Conservation (phyloP, 1,139 yeast genomes). For the Geotrichum klebahnii region DNA sequence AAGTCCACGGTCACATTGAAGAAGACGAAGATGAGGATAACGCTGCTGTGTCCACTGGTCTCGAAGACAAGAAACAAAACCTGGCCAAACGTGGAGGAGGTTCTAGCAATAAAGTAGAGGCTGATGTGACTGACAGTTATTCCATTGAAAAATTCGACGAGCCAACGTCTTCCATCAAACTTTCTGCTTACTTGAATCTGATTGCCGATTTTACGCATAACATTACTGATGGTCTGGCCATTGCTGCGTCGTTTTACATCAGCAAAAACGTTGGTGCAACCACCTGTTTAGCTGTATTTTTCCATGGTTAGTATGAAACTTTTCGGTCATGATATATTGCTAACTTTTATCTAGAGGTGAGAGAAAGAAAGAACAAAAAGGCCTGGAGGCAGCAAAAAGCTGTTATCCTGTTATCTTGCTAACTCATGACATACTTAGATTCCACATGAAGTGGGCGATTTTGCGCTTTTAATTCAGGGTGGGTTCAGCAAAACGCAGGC, state of each 20-base stretch:
- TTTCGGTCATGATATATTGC: not conserved
- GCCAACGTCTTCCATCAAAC: slow-evolving; percentile 32
- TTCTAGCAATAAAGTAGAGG: slow-evolving; percentile 15
- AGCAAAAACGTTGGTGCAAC: slow-evolving; percentile 56
- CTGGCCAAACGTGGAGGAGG: slow-evolving; percentile 4
- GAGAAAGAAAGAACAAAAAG: not conserved
- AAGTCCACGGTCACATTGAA: slow-evolving; percentile 22
- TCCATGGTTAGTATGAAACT: slow-evolving; percentile 45
- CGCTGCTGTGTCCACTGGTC: slow-evolving; percentile 22
- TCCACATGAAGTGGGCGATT: slow-evolving; percentile 74
- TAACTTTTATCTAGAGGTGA: slow-evolving; percentile 13
- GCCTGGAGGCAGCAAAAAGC: no score
- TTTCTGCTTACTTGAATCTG: slow-evolving; percentile 58
- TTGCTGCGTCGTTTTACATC: slow-evolving; percentile 60
- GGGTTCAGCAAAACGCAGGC: slow-evolving; percentile 62
- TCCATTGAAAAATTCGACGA: slow-evolving; percentile 13
- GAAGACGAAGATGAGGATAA: slow-evolving; percentile 28
- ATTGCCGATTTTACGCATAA: slow-evolving; percentile 66
- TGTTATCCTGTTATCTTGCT: no score
- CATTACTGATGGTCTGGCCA: slow-evolving; percentile 66
- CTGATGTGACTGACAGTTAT: slow-evolving; percentile 20
- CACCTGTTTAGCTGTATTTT: slow-evolving; percentile 60
- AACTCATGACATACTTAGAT: slow-evolving; percentile 38
- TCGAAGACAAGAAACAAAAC: slow-evolving; percentile 18
- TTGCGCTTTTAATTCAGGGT: slow-evolving; percentile 60